These are phyloP conservation scores for Pleurotus tuber-regium DNA, from an alignment of 768 basidiomycete genomes.

Conservation along the genomic window DNA sequence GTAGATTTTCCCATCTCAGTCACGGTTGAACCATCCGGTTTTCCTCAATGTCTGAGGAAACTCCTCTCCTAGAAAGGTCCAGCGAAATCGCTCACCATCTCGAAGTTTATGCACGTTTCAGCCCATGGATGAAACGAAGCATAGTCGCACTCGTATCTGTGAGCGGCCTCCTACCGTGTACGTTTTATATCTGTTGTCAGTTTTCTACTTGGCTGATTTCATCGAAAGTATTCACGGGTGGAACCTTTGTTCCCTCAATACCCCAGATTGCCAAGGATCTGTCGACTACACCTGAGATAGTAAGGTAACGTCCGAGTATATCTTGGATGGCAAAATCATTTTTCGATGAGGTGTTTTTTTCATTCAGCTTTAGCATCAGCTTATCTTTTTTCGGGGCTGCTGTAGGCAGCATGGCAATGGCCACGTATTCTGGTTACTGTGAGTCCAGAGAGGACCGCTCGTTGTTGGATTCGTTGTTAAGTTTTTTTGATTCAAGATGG, in stretches of 20 bases:
- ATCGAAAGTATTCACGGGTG: slow-evolving; percentile 67
- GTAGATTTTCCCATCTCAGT: too few relatives aligned
- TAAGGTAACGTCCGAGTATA: too few relatives aligned
- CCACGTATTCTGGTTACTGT: slow-evolving; percentile 52
- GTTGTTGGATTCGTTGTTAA: too few relatives aligned
- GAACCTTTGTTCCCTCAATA: slow-evolving; percentile 71
- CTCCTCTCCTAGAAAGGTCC: not conserved
- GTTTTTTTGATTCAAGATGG: too few relatives aligned
- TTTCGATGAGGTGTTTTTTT: not conserved
- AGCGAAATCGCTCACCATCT: not conserved
- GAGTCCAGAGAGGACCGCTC: too few relatives aligned
- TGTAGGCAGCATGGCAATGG: slow-evolving; percentile 48
- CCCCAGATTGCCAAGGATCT: slow-evolving; percentile 71
- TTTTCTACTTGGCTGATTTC: slow-evolving; percentile 33
- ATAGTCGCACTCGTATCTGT: slow-evolving; percentile 52
- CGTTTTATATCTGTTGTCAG: slow-evolving; percentile 31
- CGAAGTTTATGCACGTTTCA: slow-evolving; percentile 47
- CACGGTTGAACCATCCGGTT: not conserved
- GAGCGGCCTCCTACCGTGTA: slow-evolving; percentile 54
- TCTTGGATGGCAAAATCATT: not conserved
- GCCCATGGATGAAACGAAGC: slow-evolving; percentile 34
- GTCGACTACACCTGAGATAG: slow-evolving; percentile 47
- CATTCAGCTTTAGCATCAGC: slow-evolving; percentile 45
- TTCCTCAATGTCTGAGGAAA: not conserved
- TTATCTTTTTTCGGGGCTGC: slow-evolving; percentile 47